Evolutionary conservation across 805 yeast species (phyloP).

Genomic region (Schwanniomyces pseudopolymorphus): DNA sequence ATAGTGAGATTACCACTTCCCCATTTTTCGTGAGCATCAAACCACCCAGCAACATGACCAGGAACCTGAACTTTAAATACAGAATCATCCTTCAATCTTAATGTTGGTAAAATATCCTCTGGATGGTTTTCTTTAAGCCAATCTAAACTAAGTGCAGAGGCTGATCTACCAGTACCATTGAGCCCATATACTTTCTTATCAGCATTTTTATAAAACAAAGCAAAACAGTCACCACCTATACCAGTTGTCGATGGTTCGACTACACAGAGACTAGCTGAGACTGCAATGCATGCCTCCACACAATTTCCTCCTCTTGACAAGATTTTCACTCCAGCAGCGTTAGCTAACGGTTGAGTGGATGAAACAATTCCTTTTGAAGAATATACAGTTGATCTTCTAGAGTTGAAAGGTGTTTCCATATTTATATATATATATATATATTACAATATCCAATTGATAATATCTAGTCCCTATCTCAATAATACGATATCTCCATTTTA

Average conservation of each 20-base stretch:
- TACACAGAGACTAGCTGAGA: constrained; percentile 54
- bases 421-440: not conserved
- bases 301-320: constrained; percentile 73
- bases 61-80: constrained; percentile 69
- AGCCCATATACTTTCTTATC: constrained; percentile 59
- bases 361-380: constrained; percentile 72
- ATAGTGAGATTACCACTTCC: constrained; percentile 67
- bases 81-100: constrained; percentile 52
- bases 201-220: constrained; percentile 52
- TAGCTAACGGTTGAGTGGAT: constrained; percentile 75
- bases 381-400: constrained; percentile 73
- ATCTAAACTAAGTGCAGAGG: constrained; percentile 49
- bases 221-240: constrained; percentile 70
- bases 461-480: not conserved
- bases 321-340: constrained; percentile 67
- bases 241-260: constrained; percentile 63
- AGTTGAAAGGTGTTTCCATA: constrained; percentile 17
- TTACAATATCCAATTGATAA: not conserved
- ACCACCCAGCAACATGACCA: constrained; percentile 81
- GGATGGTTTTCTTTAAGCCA: constrained; percentile 24
- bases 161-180: constrained; percentile 77
- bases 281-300: constrained; percentile 64
- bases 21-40: constrained; percentile 66
- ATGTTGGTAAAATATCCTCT: constrained; percentile 30
- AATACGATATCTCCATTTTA: no score